phyloP scores from a whole-genome alignment of 2,329 filamentous ascomycete genomes.

The Verticillium longisporum region DNA sequence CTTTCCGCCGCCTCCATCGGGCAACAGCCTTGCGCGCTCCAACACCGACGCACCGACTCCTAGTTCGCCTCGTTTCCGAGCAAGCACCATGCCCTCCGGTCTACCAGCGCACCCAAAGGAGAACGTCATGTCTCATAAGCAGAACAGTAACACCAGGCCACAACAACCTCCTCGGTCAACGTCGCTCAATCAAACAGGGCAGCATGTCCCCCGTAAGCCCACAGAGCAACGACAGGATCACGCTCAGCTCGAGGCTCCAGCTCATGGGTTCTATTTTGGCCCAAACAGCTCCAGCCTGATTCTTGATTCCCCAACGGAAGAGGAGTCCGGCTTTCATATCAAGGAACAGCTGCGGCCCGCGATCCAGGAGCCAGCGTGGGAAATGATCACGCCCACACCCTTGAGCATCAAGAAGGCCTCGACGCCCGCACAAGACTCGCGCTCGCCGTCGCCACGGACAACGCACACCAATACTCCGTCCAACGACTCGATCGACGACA shows the following conservation, averaged over 20 bases:
- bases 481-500: constrained; percentile 25
- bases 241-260: constrained; percentile 10
- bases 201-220: constrained; percentile 10
- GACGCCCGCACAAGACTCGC: constrained; percentile 11
- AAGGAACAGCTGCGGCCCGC: constrained; percentile 26
- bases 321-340: constrained; percentile 15
- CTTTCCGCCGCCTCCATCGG: constrained; percentile 26
- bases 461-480: constrained; percentile 25
- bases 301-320: constrained; percentile 33
- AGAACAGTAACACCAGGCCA: neutral
- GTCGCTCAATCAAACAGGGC: neutral
- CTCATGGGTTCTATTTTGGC: constrained; percentile 16
- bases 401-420: constrained; percentile 6
- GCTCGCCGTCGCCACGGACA: constrained; percentile 17
- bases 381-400: constrained; percentile 36
- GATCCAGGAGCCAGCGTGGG: constrained; percentile 36
- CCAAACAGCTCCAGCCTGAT: constrained; percentile 27
- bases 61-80: constrained; percentile 35
- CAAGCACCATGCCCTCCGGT: constrained; percentile 43
- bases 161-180: neutral
- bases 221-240: neutral
- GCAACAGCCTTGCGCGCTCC: constrained; percentile 9
- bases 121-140: neutral
- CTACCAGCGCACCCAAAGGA: neutral
- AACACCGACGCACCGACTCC: constrained; percentile 14